Evolutionary conservation across 768 basidiomycete genomes (phyloP).

Genomic region (Pleurotus citrinopileatus): DNA sequence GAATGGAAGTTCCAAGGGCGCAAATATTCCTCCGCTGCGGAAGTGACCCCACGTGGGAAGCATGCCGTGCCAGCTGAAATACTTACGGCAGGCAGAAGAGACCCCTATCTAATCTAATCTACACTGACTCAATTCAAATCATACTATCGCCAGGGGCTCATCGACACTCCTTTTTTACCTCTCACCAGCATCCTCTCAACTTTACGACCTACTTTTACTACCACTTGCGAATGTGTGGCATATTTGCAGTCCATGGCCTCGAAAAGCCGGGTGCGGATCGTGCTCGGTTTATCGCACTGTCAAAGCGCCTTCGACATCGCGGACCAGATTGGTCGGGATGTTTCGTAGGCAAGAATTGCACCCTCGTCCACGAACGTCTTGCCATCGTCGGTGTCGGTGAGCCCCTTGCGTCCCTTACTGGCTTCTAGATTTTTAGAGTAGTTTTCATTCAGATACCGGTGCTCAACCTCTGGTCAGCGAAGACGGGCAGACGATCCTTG

Average conservation of each 20-base stretch:
- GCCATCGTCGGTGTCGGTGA: conserved; percentile 97
- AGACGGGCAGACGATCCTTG: conserved; percentile 78
- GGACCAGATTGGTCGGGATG: conserved; percentile 99
- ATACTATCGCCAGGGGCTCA: not conserved
- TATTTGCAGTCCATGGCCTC: conserved; percentile 81
- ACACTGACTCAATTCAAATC: not conserved
- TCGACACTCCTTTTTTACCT: not conserved
- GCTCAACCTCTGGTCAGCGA: conserved; percentile 91
- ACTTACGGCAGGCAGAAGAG: too few species aligned
- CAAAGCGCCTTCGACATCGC: conserved; percentile 88
- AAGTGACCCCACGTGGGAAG: not conserved
- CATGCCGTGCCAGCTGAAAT: too few species aligned
- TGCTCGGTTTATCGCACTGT: conserved; percentile 75
- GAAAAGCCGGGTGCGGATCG: conserved; percentile 69
- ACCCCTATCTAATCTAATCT: not conserved
- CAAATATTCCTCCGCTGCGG: not conserved
- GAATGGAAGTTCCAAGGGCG: not conserved
- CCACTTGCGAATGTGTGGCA: conserved; percentile 77
- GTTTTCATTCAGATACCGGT: conserved; percentile 69
- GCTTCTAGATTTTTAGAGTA: conserved; percentile 4
- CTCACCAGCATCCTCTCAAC: not conserved
- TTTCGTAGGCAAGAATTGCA: conserved; percentile 75
- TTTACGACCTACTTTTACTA: not conserved
- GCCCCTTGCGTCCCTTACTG: conserved; percentile 21
- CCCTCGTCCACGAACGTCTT: conserved; percentile 93